These are phyloP conservation scores for Leccinum brunneo-olivaceum DNA, from an alignment of 1,284 basidiomycete genomes.

Conservation along the genomic window DNA sequence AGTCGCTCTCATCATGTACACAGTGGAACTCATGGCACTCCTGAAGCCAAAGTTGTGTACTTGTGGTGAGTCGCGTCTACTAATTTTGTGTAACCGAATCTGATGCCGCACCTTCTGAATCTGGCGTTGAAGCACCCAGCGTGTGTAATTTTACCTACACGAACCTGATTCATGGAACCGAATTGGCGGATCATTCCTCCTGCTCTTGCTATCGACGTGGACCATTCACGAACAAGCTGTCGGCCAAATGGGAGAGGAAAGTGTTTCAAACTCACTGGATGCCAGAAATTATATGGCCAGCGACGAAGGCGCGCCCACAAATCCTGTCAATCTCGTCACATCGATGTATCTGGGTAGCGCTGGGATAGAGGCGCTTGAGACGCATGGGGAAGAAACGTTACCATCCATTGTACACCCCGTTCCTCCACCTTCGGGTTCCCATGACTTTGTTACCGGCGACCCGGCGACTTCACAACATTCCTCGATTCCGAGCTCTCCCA, in stretches of 20 bases:
- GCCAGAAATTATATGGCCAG: background rate
- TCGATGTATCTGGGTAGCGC: conserved; percentile 1
- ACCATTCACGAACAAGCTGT: background rate
- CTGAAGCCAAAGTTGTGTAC: no score
- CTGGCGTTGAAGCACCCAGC: background rate
- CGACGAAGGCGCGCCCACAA: background rate
- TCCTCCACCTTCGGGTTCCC: conserved; percentile 1
- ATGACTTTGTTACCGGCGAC: background rate
- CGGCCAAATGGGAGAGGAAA: conserved; percentile 1
- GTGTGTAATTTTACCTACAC: conserved; percentile 11
- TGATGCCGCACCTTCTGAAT: conserved; percentile 13
- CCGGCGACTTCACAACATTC: background rate
- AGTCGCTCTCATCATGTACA: no score
- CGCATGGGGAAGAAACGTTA: conserved; percentile 1
- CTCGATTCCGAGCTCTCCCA: background rate
- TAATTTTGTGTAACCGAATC: background rate
- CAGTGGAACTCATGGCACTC: no score
- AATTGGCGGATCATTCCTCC: background rate
- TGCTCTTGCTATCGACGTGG: background rate
- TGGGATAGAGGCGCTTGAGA: background rate
- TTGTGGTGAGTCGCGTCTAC: background rate
- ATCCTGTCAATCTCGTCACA: background rate
- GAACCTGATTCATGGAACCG: conserved; percentile 5
- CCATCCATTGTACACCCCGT: background rate
- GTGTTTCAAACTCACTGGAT: background rate